These are phyloP conservation scores for Moricandia moricandioides DNA, from an alignment of 345 rosid species.

Conservation along the genomic window DNA sequence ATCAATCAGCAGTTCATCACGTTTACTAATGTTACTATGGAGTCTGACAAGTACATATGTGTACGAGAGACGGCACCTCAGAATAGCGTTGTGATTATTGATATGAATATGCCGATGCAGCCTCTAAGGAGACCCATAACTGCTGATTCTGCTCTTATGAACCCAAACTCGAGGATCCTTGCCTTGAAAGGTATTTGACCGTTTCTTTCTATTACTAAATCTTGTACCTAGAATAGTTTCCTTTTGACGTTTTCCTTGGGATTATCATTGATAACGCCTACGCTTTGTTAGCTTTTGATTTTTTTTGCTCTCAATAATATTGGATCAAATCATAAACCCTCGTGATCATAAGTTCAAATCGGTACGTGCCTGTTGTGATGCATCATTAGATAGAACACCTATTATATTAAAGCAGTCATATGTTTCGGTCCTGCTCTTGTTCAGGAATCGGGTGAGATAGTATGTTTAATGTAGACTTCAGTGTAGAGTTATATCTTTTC, in stretches of 20 bases:
- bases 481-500: neutral
- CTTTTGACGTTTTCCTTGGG: slow-evolving; percentile 10
- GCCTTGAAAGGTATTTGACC: slow-evolving; percentile 66
- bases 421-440: slow-evolving; percentile 8
- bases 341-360: slow-evolving; percentile 1
- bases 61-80: slow-evolving; percentile 98
- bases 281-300: neutral
- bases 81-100: slow-evolving; percentile 89
- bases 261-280: slow-evolving; percentile 4
- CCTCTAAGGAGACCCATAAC: slow-evolving; percentile 95
- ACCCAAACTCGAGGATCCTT: slow-evolving; percentile 82
- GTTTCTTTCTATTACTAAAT: slow-evolving; percentile 10
- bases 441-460: neutral
- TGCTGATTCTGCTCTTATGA: slow-evolving; percentile 93
- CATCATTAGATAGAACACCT: slow-evolving; percentile 1
- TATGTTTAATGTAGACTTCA: neutral
- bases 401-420: neutral
- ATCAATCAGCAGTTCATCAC: slow-evolving; percentile 82
- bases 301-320: neutral
- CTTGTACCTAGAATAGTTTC: slow-evolving; percentile 6
- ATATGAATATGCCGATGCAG: slow-evolving; percentile 95
- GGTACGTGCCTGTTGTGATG: slow-evolving; percentile 4
- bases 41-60: slow-evolving; percentile 93
- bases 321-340: neutral
- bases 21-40: slow-evolving; percentile 95